These are phyloP conservation scores for Claviceps africana DNA, from an alignment of 2,329 filamentous ascomycete species.

Conservation along the genomic window DNA sequence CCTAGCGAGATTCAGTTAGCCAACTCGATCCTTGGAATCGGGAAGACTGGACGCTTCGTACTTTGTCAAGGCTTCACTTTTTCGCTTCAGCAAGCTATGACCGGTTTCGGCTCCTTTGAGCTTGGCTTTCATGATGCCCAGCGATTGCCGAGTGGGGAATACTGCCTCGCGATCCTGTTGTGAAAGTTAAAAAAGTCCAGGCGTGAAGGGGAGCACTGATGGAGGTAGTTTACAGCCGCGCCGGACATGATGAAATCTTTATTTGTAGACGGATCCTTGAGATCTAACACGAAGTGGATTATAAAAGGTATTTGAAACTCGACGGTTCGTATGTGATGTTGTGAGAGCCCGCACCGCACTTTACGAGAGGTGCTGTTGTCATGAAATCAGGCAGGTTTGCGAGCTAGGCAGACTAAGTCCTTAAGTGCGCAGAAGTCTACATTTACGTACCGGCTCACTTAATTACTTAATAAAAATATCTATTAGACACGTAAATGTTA, in stretches of 20 bases:
- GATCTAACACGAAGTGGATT: not conserved
- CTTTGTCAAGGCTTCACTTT: slow-evolving; percentile 97
- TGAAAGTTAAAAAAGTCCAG: not conserved
- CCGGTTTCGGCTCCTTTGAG: slow-evolving; percentile 86
- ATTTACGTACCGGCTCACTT: too few species aligned
- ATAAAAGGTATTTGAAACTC: not conserved
- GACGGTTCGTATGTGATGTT: not conserved
- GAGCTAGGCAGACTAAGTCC: too few species aligned
- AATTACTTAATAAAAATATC: too few species aligned
- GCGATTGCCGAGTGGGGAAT: slow-evolving; percentile 92
- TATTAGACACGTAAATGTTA: too few species aligned
- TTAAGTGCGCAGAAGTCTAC: too few species aligned
- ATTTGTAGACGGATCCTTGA: not conserved
- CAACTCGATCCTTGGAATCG: not conserved
- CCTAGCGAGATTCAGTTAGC: not conserved
- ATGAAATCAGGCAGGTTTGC: too few species aligned
- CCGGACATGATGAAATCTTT: slow-evolving; percentile 17
- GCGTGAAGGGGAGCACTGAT: not conserved
- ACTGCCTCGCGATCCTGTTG: slow-evolving; percentile 80
- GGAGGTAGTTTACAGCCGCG: slow-evolving; percentile 13
- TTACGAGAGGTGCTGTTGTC: too few species aligned
- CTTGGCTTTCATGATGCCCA: slow-evolving; percentile 96
- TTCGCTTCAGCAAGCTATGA: slow-evolving; percentile 89
- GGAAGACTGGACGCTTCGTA: slow-evolving; percentile 26
- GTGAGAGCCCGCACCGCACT: too few species aligned